Base-by-base conservation (phyloP, 2,329 filamentous ascomycete genomes). In the Fusarium luffae region DNA sequence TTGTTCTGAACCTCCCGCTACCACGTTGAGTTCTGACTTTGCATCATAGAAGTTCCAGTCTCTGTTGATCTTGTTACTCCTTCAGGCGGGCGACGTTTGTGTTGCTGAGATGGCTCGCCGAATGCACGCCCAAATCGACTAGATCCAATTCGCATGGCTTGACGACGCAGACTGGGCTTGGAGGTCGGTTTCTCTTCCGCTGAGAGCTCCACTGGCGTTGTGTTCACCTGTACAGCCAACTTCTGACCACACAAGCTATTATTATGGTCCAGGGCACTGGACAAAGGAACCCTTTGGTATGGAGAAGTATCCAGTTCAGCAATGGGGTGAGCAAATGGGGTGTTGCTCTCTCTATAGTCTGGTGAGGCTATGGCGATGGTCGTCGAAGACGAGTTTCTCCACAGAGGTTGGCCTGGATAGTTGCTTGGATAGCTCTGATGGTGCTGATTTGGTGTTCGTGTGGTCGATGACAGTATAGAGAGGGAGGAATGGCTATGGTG, bases 271-370 rank as follows among this genome's bases (percentile, higher is more conserved):
- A 49, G 23, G n/a, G 40, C 18, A 7, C 40, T 41, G 13, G 34
- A 37, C 6, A 63, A 44, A 2, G 66, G 65, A 21, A 68, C 41
- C 47, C 50, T 66, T 1, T 57, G 66, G 14, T 43, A 54, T 4
- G 60, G 54, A 11, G 66, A 69, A 23, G 21, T 57, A 19, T 66
- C 66, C 9, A 69, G 32, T 27, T 69, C 66, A 4, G 60, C 65
- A n/a, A 68, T 69, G 0, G 66, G 37, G 3, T 47, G 65, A 19
- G 34, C 16, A 25, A 41, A 4, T 7, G 12, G 3, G 34, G 18
- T 4, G 46, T 28, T 18, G 48, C 42, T 32, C 27, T 48, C 4
- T 41, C 12, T 1, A 28, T 40, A 27, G 4, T 28, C 25, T 7
- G 55, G 43, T 2, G 60, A 54, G 11, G 49, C 18, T 5, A 56